phyloP scores from a whole-genome alignment of 2,329 filamentous ascomycete genomes.

The Penicillium thymicola region DNA sequence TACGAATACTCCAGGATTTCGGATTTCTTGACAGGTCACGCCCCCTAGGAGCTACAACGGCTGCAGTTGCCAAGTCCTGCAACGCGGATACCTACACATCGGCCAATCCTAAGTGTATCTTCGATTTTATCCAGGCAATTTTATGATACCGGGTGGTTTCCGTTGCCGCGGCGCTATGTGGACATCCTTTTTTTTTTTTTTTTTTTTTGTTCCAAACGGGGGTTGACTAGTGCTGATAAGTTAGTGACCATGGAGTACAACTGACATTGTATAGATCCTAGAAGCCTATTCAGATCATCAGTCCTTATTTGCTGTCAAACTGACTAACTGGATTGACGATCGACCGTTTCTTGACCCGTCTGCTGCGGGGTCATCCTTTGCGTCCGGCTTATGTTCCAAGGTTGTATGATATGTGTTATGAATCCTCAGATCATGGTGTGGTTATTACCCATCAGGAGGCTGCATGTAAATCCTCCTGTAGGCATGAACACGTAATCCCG shows the following conservation, averaged over 20 bases:
- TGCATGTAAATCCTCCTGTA: neutral
- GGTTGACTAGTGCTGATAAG: neutral
- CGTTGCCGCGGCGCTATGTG: neutral
- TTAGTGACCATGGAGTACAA: neutral
- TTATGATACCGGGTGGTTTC: neutral
- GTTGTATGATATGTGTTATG: slow-evolving; percentile 11
- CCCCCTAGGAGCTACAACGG: neutral
- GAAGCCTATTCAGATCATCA: neutral
- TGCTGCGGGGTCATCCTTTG: slow-evolving; percentile 26
- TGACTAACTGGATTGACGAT: slow-evolving; percentile 8
- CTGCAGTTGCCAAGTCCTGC: slow-evolving; percentile 7
- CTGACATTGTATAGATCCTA: neutral
- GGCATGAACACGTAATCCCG: neutral
- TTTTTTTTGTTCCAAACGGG: neutral
- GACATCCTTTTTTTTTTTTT: neutral
- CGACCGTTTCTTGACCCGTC: slow-evolving; percentile 13
- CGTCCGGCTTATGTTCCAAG: slow-evolving; percentile 4
- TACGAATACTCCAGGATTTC: neutral
- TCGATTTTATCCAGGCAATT: neutral
- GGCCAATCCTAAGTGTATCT: slow-evolving; percentile 1
- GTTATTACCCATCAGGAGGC: slow-evolving; percentile 9
- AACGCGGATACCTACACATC: slow-evolving; percentile 11
- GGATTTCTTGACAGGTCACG: slow-evolving; percentile 2
- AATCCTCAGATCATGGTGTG: slow-evolving; percentile 4
- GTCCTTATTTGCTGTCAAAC: slow-evolving; percentile 9